A percentile compares a stretch with the other conserved stretches of the same genome.
Evolutionary conservation across 164 flowering plant species (phyloP).

Genomic region (Saururus chinensis): DNA sequence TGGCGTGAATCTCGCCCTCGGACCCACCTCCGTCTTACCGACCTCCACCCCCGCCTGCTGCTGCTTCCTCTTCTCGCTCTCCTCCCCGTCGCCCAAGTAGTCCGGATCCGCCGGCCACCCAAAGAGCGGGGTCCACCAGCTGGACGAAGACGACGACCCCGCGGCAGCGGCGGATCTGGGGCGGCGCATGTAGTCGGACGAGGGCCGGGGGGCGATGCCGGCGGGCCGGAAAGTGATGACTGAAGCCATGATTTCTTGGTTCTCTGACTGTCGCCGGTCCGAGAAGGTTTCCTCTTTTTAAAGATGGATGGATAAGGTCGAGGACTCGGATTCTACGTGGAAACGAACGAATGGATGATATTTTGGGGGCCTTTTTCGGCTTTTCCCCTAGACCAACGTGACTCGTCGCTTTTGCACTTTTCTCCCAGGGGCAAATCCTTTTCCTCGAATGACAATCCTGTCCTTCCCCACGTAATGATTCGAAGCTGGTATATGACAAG

Average conservation of each 20-base stretch:
- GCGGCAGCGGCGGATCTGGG: slow-evolving; percentile 13
- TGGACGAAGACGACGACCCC: slow-evolving; percentile 15
- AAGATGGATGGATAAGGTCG: background rate
- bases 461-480: too few relatives aligned
- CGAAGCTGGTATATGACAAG: too few relatives aligned
- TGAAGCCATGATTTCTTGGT: slow-evolving; percentile 22
- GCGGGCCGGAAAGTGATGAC: slow-evolving; percentile 17
- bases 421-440: background rate
- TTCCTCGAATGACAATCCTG: background rate
- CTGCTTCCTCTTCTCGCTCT: background rate
- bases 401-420: background rate
- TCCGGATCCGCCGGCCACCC: slow-evolving; percentile 66
- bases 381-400: background rate
- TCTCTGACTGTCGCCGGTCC: background rate
- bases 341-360: background rate
- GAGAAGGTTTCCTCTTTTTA: background rate
- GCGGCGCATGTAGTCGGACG: slow-evolving; percentile 10
- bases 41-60: slow-evolving; percentile 11
- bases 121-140: slow-evolving; percentile 72
- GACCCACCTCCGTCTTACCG: background rate
- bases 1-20: slow-evolving; percentile 19
- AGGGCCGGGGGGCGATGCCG: slow-evolving; percentile 21
- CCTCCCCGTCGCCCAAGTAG: slow-evolving; percentile 34
- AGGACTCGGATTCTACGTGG: background rate
- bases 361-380: background rate